phyloP scores from a whole-genome alignment of 2,329 filamentous ascomycete genomes.

The Epichloe uncinata region DNA sequence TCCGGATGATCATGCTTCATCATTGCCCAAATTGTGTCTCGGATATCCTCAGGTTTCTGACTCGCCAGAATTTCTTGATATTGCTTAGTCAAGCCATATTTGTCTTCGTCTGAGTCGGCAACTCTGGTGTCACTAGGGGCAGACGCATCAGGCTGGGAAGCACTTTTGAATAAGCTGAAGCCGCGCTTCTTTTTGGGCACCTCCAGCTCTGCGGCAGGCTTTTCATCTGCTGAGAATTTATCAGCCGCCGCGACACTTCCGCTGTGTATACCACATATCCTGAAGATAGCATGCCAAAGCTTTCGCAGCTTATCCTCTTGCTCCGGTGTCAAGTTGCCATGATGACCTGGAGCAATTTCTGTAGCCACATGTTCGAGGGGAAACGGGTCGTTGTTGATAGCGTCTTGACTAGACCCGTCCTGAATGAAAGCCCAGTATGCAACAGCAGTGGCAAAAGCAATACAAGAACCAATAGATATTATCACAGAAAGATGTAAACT shows the following conservation, averaged over 20 bases:
- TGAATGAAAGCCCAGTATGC: conserved; percentile 1
- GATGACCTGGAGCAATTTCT: conserved; percentile 51
- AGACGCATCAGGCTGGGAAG: conserved; percentile 22
- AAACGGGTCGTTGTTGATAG: not conserved
- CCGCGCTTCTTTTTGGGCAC: conserved; percentile 61
- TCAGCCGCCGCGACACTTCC: conserved; percentile 14
- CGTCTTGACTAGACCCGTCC: not conserved
- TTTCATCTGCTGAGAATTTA: not conserved
- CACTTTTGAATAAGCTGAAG: conserved; percentile 52
- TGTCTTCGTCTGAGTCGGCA: conserved; percentile 56
- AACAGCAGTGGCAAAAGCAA: conserved; percentile 2
- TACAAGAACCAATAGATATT: conserved; percentile 2
- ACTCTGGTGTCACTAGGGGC: conserved; percentile 19
- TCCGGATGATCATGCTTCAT: conserved; percentile 93
- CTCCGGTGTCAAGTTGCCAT: conserved; percentile 78
- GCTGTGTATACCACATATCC: conserved; percentile 53
- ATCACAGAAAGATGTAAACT: not conserved
- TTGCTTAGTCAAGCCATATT: conserved; percentile 80
- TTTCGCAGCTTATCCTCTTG: conserved; percentile 81
- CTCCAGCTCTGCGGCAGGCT: conserved; percentile 21
- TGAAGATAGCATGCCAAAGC: conserved; percentile 67
- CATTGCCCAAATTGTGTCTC: conserved; percentile 80
- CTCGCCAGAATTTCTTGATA: conserved; percentile 72
- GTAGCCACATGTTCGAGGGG: conserved; percentile 23
- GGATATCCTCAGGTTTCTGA: conserved; percentile 63